Evolutionary conservation across 1,284 basidiomycete genomes (phyloP).

Genomic region (Melampsora larici-populina): DNA sequence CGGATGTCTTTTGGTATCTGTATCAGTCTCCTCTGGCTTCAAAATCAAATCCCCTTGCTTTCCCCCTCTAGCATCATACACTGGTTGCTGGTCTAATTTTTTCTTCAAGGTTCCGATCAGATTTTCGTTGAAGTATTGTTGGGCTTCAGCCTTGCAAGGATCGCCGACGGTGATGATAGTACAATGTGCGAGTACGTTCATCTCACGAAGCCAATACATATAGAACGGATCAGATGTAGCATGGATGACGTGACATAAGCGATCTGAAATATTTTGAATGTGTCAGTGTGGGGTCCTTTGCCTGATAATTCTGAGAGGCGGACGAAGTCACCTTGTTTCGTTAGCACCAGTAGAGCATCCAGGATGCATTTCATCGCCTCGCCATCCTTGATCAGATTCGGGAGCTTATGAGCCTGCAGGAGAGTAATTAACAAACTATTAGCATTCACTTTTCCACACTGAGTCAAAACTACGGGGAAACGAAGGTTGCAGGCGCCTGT

Average conservation of each 20-base stretch:
- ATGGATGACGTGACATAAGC: conserved; percentile 74
- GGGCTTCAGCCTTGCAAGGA: conserved; percentile 67
- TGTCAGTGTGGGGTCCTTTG: not conserved
- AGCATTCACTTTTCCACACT: not conserved
- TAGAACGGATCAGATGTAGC: conserved; percentile 79
- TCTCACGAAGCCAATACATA: conserved; percentile 57
- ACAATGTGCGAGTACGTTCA: conserved; percentile 48
- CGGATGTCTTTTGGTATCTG: not conserved
- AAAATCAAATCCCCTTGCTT: conserved; percentile 1
- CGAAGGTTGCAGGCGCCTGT: not conserved
- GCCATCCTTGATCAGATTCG: conserved; percentile 65
- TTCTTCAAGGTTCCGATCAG: conserved; percentile 66
- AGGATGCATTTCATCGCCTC: conserved; percentile 76
- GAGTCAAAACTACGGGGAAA: not conserved
- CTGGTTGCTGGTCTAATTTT: conserved; percentile 52
- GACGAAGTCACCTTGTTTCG: conserved; percentile 63
- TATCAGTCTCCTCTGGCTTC: not conserved
- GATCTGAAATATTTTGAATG: conserved; percentile 53
- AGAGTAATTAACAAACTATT: too few species aligned
- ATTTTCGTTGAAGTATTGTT: conserved; percentile 64
- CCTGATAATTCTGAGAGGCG: not conserved
- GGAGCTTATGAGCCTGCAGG: conserved; percentile 45
- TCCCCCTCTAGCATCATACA: not conserved
- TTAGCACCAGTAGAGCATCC: conserved; percentile 75
- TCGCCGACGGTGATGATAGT: conserved; percentile 74